Evolutionary conservation across 164 flowering plant genomes (phyloP), one percentile per base, ranked within the genome.

Genomic region (Vitis labrusca): DNA sequence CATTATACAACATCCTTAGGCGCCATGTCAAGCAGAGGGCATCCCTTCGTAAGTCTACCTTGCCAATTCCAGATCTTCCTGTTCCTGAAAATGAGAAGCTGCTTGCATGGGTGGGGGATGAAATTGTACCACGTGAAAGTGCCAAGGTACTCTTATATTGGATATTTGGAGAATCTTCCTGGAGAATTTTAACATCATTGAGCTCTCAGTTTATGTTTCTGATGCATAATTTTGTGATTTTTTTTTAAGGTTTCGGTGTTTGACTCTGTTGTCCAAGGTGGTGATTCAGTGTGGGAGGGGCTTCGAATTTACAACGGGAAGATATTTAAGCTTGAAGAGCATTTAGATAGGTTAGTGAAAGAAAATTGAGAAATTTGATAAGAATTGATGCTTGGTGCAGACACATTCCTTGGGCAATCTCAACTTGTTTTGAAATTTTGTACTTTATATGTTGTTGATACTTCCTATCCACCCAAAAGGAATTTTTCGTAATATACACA

Each of bases 251-350:
- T 95, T 82, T 95, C 98, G 62, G 98, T 90, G 16, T 84, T 91
- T 69, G 98, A 95, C 76, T 95, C 99, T 1, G 85, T 93, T 73
- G 99, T 95, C 77, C 99, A 95, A 95, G 99, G 99, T 58, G 99
- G 99, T 71, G 99, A 95, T 79, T 91, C 88, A 53, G 99, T 89
- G 44, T 90, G 98, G 99, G 99, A 95, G 74, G 99, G 99, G 52
- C 99, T 95, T 73, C 88, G 97, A 65, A 74, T 95, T 69, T 89
- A 93, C 72, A 66, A 74, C 30, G 90, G 97, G 69, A 95, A 90
- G 79, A 64, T 93, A 68, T 91, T 95, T 73, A 95, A 91, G 79
- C 97, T 95, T 71, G 91, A 91, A 19, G 95, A 91, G 77, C 99
- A 95, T 81, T 76, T 95, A 59, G 98, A 95, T 77, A 80, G 98